Conservation (phyloP, 345 rosid species). For the Murraya paniculata region DNA sequence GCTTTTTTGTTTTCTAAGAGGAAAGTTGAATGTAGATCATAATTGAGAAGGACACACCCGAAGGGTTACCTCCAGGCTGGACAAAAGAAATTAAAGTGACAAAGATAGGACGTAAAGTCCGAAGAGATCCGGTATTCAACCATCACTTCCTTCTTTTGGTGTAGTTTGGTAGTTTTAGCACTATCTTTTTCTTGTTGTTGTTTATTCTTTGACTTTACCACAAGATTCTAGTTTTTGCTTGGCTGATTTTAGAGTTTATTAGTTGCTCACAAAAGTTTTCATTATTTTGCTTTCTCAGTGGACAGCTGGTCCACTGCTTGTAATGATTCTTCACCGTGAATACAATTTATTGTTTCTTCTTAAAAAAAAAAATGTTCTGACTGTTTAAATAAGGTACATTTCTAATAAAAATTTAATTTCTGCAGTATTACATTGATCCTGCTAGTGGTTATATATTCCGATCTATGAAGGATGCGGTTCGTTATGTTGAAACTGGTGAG, state of each 20-base stretch:
- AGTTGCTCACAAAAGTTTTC: not conserved
- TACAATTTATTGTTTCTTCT: too few species aligned
- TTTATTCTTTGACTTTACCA: not conserved
- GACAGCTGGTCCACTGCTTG: too few species aligned
- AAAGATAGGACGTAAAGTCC: conserved; percentile 44
- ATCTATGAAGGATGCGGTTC: conserved; percentile 75
- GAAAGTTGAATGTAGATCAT: conserved; percentile 43
- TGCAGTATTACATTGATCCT: conserved; percentile 84
- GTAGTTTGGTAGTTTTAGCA: not conserved
- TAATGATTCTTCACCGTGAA: too few species aligned
- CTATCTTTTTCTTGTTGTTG: not conserved
- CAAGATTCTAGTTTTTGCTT: conserved; percentile 5
- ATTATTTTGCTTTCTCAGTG: too few species aligned
- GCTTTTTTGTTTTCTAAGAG: not conserved
- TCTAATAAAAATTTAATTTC: conserved; percentile 12
- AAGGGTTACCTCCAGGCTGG: conserved; percentile 91
- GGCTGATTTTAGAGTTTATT: conserved; percentile 1
- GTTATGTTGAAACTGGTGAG: conserved; percentile 68
- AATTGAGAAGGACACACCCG: conserved; percentile 53
- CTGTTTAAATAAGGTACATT: not conserved
- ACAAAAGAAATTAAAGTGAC: conserved; percentile 65
- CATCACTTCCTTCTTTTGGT: conserved; percentile 15
- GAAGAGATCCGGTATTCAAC: conserved; percentile 71
- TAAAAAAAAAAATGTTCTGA: too few species aligned
- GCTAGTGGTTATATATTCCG: conserved; percentile 71